Evolutionary conservation across 2,329 filamentous ascomycete genomes (phyloP), one percentile per base, ranked within the genome.

Genomic region (Talaromyces sp.): DNA sequence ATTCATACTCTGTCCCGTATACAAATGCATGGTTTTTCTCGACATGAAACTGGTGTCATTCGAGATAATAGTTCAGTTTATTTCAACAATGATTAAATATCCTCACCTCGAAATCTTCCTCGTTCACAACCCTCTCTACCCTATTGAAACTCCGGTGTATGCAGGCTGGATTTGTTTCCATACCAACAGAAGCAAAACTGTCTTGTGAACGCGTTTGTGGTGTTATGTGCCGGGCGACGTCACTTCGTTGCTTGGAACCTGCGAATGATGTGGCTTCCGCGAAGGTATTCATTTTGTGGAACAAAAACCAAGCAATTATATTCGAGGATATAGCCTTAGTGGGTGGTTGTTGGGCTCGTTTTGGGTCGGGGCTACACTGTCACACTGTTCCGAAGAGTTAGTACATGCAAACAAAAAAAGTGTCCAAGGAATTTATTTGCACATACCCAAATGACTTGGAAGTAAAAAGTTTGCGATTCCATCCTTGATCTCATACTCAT

Each of bases 401-500:
- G 44, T 6, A 36, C 12, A 36, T 36, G 33, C 12, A 12, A 36
- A 12, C 8, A 36, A 36, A 7, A 8, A 8, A 36, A 12, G n/a
- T 27, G 10, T 18, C n/a, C 3, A 31, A 31, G 27, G 28, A 23
- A 16, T 14, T 27, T 42, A 23, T 23, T 42, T n/a, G 27, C n/a
- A 16, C 50, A 56, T 54, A 78, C 76, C 95, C 76, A 99, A 79
- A 80, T 99, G 95, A 70, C 90, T 95, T 12, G 95, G 95, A 68
- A 99, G 79, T 73, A 99, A 79, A 72, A 99, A 99, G 77, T 98
- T 98, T 63, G 92, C 92, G 75, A 98, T 96, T 5, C 95, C 95
- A 78, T 99, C 94, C 74, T 95, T 93, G 65, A 99, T 89, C 63
- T 87, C 87, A 77, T 98, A 99, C 80, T 96, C 91, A 74, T 98